These are phyloP conservation scores for Septoria linicola DNA, from an alignment of 2,329 filamentous ascomycete genomes.

Conservation along the genomic window DNA sequence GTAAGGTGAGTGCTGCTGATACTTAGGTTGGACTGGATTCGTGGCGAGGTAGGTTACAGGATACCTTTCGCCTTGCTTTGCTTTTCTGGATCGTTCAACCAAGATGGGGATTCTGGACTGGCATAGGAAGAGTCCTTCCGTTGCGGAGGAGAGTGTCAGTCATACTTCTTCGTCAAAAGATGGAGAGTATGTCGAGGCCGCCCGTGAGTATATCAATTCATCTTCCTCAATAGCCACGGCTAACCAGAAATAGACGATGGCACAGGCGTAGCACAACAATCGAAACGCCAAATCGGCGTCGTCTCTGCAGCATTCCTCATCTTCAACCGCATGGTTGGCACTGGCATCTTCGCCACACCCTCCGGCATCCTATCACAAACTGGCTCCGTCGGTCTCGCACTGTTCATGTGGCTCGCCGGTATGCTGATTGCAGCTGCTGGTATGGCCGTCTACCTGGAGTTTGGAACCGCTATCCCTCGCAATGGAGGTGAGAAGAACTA, in stretches of 20 bases:
- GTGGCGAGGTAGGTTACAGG: not conserved
- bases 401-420: conserved; percentile 46
- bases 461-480: conserved; percentile 62
- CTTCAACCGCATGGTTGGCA: conserved; percentile 34
- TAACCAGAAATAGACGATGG: not conserved
- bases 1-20: not conserved
- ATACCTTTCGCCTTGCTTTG: no score
- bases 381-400: conserved; percentile 33
- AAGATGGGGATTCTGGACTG: conserved; percentile 11
- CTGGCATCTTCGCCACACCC: conserved; percentile 34
- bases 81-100: not conserved
- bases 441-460: conserved; percentile 65
- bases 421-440: conserved; percentile 55
- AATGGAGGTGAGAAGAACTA: conserved; percentile 60
- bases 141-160: conserved; percentile 7
- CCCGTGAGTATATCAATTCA: not conserved
- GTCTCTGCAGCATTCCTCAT: conserved; percentile 54
- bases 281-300: conserved; percentile 52
- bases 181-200: conserved; percentile 7
- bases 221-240: not conserved
- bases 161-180: not conserved
- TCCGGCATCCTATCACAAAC: conserved; percentile 28
- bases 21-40: not conserved
- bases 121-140: conserved; percentile 1
- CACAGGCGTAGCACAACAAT: conserved; percentile 9